phyloP scores from a whole-genome alignment of 257 asterid species.

The Paulownia fortunei region DNA sequence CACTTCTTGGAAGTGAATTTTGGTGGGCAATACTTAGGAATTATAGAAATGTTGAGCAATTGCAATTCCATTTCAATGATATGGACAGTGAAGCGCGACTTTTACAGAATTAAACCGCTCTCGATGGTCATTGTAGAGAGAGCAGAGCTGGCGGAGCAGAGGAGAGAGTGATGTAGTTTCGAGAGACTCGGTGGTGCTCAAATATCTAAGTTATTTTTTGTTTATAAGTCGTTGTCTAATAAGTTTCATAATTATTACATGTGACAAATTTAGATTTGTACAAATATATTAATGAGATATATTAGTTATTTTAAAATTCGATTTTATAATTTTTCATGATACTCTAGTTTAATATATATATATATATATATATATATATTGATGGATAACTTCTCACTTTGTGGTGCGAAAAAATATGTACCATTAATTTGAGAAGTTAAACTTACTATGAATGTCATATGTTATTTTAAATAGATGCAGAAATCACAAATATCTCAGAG shows the following conservation, averaged over 20 bases:
- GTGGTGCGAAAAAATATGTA: too few relatives aligned
- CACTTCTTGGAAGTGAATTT: conserved; percentile 24
- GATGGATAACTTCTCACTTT: too few relatives aligned
- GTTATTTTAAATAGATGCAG: too few relatives aligned
- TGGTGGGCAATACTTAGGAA: conserved; percentile 17
- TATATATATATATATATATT: too few relatives aligned
- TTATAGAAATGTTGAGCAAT: conserved; percentile 31
- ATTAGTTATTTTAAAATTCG: too few relatives aligned
- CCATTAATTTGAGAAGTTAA: too few relatives aligned
- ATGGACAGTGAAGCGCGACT: conserved; percentile 2
- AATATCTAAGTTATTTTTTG: conserved; percentile 1
- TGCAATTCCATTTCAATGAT: conserved; percentile 35
- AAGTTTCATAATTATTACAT: not conserved
- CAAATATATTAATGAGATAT: too few relatives aligned
- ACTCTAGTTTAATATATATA: too few relatives aligned
- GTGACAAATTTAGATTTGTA: too few relatives aligned
- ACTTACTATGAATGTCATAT: too few relatives aligned
- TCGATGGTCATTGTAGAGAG: not conserved
- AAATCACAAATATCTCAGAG: too few relatives aligned
- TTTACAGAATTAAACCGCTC: conserved; percentile 15
- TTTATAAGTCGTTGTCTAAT: not conserved
- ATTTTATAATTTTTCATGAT: too few relatives aligned
- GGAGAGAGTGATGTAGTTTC: conserved; percentile 4
- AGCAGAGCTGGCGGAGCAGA: not conserved
- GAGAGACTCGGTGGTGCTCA: not conserved